A percentile compares a stretch with the other conserved stretches of the same genome.
Evolutionary conservation across 495 filamentous ascomycete genomes (phyloP).

Genomic region (Aspergillus sclerotioniger): DNA sequence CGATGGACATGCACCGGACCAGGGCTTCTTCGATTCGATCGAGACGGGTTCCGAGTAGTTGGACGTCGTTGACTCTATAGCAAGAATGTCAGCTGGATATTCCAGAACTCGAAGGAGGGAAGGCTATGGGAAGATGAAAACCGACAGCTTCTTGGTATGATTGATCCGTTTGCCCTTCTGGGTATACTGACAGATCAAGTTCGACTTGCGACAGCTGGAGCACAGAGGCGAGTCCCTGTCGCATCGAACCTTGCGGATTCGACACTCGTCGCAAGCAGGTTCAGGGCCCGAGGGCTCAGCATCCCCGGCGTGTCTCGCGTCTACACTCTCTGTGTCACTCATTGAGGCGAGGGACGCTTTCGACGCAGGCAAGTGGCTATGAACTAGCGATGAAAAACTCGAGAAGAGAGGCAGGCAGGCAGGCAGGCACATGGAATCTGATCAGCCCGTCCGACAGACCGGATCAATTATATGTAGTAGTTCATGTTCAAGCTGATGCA

Average conservation of each 20-base stretch:
- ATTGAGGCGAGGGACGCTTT: no score
- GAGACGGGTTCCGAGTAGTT: background rate
- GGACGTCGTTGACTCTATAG: background rate
- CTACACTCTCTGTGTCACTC: no score
- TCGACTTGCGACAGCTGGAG: background rate
- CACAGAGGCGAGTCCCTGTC: background rate
- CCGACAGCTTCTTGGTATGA: background rate
- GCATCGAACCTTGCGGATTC: background rate
- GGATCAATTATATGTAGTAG: no score
- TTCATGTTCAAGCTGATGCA: no score
- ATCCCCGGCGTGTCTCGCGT: no score
- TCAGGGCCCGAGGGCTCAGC: background rate
- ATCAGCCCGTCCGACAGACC: no score
- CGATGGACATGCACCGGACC: background rate
- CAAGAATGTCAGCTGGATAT: background rate
- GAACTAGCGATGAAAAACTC: no score
- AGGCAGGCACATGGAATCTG: no score
- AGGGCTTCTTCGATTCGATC: background rate
- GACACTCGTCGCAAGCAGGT: background rate
- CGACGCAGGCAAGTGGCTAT: no score
- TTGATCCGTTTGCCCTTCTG: background rate
- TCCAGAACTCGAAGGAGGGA: background rate
- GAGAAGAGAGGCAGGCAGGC: no score
- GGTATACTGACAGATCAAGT: background rate
- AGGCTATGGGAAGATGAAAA: background rate